phyloP scores from a whole-genome alignment of 805 yeast species.

The Candida rishiriensis region DNA sequence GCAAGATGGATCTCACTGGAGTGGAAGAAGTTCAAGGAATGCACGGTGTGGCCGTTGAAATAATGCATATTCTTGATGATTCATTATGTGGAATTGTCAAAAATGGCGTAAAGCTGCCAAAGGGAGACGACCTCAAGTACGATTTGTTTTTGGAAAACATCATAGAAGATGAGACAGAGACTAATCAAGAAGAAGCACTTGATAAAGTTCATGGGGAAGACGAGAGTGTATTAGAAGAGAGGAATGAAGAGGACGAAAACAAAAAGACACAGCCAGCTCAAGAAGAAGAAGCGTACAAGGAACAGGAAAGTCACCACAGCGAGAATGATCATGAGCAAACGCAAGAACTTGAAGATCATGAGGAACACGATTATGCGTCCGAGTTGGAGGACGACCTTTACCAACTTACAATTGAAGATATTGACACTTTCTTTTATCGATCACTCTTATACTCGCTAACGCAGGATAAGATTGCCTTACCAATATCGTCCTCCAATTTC shows the following conservation, averaged over 20 bases:
- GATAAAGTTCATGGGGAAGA: background rate
- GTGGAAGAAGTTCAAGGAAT: slow-evolving; percentile 50
- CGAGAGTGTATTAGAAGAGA: too few relatives aligned
- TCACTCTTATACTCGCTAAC: slow-evolving; percentile 69
- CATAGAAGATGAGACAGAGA: slow-evolving; percentile 20
- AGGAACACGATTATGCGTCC: slow-evolving; percentile 10
- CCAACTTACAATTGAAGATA: slow-evolving; percentile 51
- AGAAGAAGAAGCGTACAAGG: background rate
- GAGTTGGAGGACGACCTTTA: slow-evolving; percentile 35
- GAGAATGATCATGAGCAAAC: slow-evolving; percentile 4
- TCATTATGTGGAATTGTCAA: slow-evolving; percentile 51
- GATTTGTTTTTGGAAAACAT: slow-evolving; percentile 5
- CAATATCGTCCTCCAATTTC: slow-evolving; percentile 69
- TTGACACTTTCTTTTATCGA: slow-evolving; percentile 70
- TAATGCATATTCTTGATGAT: slow-evolving; percentile 68
- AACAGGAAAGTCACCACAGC: background rate
- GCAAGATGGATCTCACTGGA: slow-evolving; percentile 43
- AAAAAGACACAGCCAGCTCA: too few relatives aligned
- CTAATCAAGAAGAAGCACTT: slow-evolving; percentile 1
- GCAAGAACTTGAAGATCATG: slow-evolving; percentile 6
- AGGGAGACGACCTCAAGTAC: background rate
- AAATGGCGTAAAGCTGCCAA: slow-evolving; percentile 42
- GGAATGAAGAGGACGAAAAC: background rate
- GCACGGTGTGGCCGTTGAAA: slow-evolving; percentile 73
- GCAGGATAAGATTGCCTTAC: slow-evolving; percentile 51